Evolutionary conservation across 2,329 filamentous ascomycete genomes (phyloP), one percentile per base, ranked within the genome.

Genomic region (Pyricularia sp.): DNA sequence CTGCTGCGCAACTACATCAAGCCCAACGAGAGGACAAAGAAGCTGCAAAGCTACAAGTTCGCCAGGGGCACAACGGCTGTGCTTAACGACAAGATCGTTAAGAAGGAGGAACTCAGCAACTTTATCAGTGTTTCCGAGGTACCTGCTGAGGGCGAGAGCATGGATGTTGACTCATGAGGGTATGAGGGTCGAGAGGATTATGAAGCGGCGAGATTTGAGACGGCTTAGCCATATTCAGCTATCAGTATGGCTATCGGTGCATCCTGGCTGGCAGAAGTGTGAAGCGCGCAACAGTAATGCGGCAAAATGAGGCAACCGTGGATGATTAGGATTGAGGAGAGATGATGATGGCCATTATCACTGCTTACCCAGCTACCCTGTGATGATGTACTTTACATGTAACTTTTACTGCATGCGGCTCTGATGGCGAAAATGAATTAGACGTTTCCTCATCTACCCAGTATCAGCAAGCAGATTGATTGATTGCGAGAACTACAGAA

Each of bases 31-130:
- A 87, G 96, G 75, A 89, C 86, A 71, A 83, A 89, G 76, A 99
- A 99, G 85, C 84, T 94, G 77, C 87, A 92, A 80, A 94, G 92
- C 79, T 99, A 99, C 82, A 85, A 85, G 72, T 99, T 97, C 81
- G 81, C 83, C 70, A 86, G 87, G 75, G 94, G 94, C 65, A 97
- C 94, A n/a, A 99, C 96, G 10, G 93, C 93, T 10, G 90, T 94
- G 69, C 81, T 99, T 74, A 94, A 96, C 77, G 91, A 99, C 82
- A 96, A 96, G 83, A 84, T 97, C 70, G 96, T 97, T 75, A 92
- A 85, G 72, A 94, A 91, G 81, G 89, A 93, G 76, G 91, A 99
- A 72, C 89, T 99, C 72, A 89, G 89, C 75, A 93, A 96, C 76
- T 97, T 94, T 77, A 88, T 97, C 66, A 96, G 89, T 33, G 89